Evolutionary conservation across 139 green algal species (phyloP), one percentile per base, ranked within the genome.

Genomic region (Deuterostichococcus epilithicus): DNA sequence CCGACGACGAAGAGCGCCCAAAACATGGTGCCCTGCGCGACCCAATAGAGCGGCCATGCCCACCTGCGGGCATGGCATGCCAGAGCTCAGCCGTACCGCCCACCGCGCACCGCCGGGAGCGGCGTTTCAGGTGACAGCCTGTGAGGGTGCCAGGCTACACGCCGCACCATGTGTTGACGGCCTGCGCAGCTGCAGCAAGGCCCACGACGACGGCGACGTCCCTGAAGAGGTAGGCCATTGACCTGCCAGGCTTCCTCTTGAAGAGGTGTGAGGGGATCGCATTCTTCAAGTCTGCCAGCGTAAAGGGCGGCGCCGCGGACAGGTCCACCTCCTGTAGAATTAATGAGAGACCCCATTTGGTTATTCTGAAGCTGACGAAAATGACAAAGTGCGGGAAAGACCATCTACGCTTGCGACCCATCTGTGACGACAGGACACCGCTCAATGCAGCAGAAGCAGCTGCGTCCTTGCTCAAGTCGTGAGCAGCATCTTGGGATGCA

Each of bases 1-100:
- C 94, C 94, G 6, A 98, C 90, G 3, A 98, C 94, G 67, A 98
- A 98, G 5, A 98, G 90, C 3, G 94, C 94, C 94, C 94, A 98
- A 87, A 98, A 98, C 94, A 98, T 98, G 84, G 94, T 98, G 47
- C 94, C 94, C 83, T 98, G 94, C 3, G 93, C 93, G 32, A 97
- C 35, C 93, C 93, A 98, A 89, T 98, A 98, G 4, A 95, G 60
- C 2, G 94, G 94, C 94, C 94, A 98, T 26, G 86, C 66, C 85
- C 85, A 90, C 88, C 89, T 92, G 84, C 71, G 77, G 38, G 63
- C 63, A 32, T 32, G 32, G 13, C 25, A 33, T 13, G 63, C 32
- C 15, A 35, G 63, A 18, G 6, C 13, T 6, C 63, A 69, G 63
- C 63, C 15, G 63, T 18, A n/a, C 22, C n/a, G 45, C 45, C 45